Evolutionary conservation across 1,139 yeast species (phyloP), one percentile per base, ranked within the genome.

Genomic region (Arxiozyma slooffiae): DNA sequence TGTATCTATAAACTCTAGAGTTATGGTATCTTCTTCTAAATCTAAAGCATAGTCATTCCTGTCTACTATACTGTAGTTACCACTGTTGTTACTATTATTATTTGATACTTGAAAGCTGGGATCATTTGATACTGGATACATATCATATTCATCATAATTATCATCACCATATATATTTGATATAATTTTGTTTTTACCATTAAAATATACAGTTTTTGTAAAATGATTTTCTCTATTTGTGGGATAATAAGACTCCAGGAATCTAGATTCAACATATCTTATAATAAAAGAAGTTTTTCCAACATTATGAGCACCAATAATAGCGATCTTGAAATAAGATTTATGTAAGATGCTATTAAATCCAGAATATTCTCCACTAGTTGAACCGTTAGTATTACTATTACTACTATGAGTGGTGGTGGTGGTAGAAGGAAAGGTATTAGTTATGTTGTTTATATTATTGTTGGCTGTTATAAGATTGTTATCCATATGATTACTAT

Each of bases 221-320:
- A 86, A 87, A 68, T 88, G 94, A 70, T 88, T 89, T 66, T 88
- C 96, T 55, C 88, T 87, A 5, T 23, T 48, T 2, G 97, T 89
- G 30, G 97, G 97, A 66, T 88, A 89, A 70, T 89, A 89, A 38
- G 86, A 78, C 67, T 88, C 97, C 40, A 86, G 87, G 66, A 88
- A 89, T 62, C 86, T 94, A 61, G 85, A 85, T 64, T 89, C 96
- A 14, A 85, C 94, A 66, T 82, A 89, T 60, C 89, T 82, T 17
- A 87, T 92, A 1, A 90, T 85, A 71, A 89, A 75, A 7, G 96
- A 83, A 37, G 94, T 85, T 67, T 88, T 88, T 7, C 96, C 97
- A 30, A 89, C 97, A 22, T 94, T 87, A 52, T 95, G 76, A 24
- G 95, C 81, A 46, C 97, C 97, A 21, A 88, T 90, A 41, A 89